Evolutionary conservation across 2,329 filamentous ascomycete species (phyloP).

Genomic region (Falciphora oryzae): DNA sequence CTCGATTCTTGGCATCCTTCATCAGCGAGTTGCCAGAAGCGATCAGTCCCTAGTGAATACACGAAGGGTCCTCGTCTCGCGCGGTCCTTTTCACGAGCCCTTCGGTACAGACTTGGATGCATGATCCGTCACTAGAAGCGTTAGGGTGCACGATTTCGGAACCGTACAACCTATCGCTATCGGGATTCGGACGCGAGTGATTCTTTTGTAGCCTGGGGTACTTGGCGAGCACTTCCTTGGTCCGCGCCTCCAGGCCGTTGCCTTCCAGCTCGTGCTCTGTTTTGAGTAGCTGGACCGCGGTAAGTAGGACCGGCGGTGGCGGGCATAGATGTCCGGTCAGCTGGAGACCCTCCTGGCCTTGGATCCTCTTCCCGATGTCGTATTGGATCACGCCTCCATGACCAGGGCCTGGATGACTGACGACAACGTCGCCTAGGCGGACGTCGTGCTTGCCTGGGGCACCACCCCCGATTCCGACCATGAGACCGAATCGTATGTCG

Average conservation of each 20-base stretch:
- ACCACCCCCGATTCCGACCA: slow-evolving; percentile 31
- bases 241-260: too few relatives aligned
- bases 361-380: slow-evolving; percentile 5
- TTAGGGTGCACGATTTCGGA: too few relatives aligned
- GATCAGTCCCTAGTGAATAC: slow-evolving; percentile 13
- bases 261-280: too few relatives aligned
- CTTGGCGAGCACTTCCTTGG: too few relatives aligned
- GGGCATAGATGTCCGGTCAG: background rate
- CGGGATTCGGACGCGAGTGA: too few relatives aligned
- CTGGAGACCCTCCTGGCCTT: background rate
- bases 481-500: slow-evolving; percentile 23
- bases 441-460: slow-evolving; percentile 29
- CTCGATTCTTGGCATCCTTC: slow-evolving; percentile 24
- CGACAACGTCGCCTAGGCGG: too few relatives aligned
- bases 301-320: background rate
- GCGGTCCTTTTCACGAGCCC: too few relatives aligned
- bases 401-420: background rate
- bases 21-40: slow-evolving; percentile 14
- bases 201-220: too few relatives aligned
- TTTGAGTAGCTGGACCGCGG: too few relatives aligned
- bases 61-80: slow-evolving; percentile 19
- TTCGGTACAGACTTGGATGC: too few relatives aligned
- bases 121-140: too few relatives aligned
- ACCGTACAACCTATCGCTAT: too few relatives aligned
- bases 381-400: slow-evolving; percentile 7